Base-by-base conservation (phyloP, 1,284 basidiomycete species). In the Blastosporella zonata region DNA sequence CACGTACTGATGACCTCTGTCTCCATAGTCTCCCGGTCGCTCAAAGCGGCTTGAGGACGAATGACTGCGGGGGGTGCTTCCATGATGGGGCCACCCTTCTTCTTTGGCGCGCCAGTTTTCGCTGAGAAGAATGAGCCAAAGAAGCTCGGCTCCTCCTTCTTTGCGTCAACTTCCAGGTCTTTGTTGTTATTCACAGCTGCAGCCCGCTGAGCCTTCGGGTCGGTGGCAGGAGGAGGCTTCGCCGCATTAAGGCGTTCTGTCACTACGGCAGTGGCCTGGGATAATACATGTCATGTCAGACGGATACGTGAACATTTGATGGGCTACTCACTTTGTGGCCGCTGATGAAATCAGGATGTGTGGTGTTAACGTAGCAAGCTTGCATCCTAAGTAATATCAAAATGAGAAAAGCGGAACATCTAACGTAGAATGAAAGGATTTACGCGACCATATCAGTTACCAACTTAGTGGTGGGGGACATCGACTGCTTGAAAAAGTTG, bases 341-440 rank as follows among this genome's bases (percentile, higher is more conserved):
- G 55, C 85, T 91, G 65, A 99, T 80, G 73, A 98, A 98, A 72
- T 99, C 96, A 1, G 96, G 96, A 67, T 98, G 96, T 2, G 94
- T 97, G n/a, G 95, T 97, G 74, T 98, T 98, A 62, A 99, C 87
- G 67, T 97, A 97, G 67, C 92, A 94, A 33, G 94, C 90, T 74
- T 97, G 94, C 92, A 96, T 96, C 37, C 88, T 92, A 49, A 46
- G 58, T 42, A 20, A 41, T 45, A 36, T 62, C 45, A 18, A 43
- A 44, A 34, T 25, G 36, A 33, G 22, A 33, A 37, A 36, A 6
- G 9, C n/a, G 13, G 17, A 37, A 22, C 33, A 28, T 28, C 3
- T 39, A 43, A 27, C 31, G n/a, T 57, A 43, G 25, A 43, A 47
- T 10, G 28, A 22, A 29, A 28, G 22, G 13, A 70, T 82, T 62